Evolutionary conservation across 495 filamentous ascomycete genomes (phyloP).

Genomic region (Penicillium psychrofluorescens): DNA sequence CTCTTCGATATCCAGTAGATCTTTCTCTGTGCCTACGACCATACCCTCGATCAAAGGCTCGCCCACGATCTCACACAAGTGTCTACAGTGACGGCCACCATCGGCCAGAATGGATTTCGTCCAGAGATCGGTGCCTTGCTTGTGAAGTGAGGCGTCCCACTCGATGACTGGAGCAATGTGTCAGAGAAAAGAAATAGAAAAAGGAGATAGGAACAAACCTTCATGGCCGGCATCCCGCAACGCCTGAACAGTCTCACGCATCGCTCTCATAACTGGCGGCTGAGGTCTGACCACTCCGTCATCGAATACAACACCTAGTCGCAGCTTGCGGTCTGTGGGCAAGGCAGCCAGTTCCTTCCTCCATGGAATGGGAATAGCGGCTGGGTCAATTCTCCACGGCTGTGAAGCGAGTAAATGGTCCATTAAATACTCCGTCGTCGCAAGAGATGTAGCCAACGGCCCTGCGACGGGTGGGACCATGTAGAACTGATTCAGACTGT

Average conservation of each 20-base stretch:
- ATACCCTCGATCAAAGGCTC: slow-evolving; percentile 51
- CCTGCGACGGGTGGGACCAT: slow-evolving; percentile 25
- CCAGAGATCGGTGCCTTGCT: slow-evolving; percentile 26
- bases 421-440: slow-evolving; percentile 24
- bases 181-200: background rate
- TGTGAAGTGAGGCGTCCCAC: slow-evolving; percentile 31
- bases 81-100: slow-evolving; percentile 45
- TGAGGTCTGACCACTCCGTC: slow-evolving; percentile 51
- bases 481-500: slow-evolving; percentile 20
- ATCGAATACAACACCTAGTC: slow-evolving; percentile 44
- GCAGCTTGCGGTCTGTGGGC: slow-evolving; percentile 23
- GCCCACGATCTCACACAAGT: slow-evolving; percentile 42
- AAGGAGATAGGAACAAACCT: slow-evolving; percentile 21
- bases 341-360: slow-evolving; percentile 19
- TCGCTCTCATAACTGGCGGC: slow-evolving; percentile 41
- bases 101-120: slow-evolving; percentile 52
- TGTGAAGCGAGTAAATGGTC: slow-evolving; percentile 16
- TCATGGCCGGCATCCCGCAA: slow-evolving; percentile 36
- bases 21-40: slow-evolving; percentile 28
- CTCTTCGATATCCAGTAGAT: slow-evolving; percentile 22
- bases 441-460: slow-evolving; percentile 18
- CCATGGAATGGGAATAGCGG: slow-evolving; percentile 38
- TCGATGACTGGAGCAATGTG: slow-evolving; percentile 28
- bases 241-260: slow-evolving; percentile 34
- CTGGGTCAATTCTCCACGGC: slow-evolving; percentile 27